phyloP scores from a whole-genome alignment of 805 yeast species.

The Yamadazyma insecticola region DNA sequence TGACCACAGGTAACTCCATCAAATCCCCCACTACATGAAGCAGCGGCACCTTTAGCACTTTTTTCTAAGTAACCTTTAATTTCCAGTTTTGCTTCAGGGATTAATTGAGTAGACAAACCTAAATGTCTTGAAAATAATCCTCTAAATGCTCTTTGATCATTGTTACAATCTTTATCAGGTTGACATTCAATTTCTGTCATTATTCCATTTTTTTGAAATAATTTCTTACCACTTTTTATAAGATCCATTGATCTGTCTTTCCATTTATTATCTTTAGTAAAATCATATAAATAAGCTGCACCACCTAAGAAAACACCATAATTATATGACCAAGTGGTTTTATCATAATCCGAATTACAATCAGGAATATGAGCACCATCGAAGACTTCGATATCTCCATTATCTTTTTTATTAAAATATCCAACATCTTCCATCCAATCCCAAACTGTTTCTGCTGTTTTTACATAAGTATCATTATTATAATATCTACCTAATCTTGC shows the following conservation, averaged over 20 bases:
- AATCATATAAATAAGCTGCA: constrained; percentile 60
- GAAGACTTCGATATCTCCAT: constrained; percentile 30
- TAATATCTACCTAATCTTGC: constrained; percentile 83
- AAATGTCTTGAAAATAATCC: constrained; percentile 60
- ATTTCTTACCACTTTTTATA: constrained; percentile 31
- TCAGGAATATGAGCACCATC: constrained; percentile 53
- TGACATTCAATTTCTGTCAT: constrained; percentile 64
- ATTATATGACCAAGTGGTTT: constrained; percentile 60
- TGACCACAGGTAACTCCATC: constrained; percentile 84
- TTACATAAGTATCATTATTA: constrained; percentile 62
- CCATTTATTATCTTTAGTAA: constrained; percentile 47
- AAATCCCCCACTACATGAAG: constrained; percentile 72
- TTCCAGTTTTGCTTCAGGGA: constrained; percentile 40
- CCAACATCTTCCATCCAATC: constrained; percentile 65
- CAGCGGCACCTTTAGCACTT: constrained; percentile 68
- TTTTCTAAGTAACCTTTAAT: constrained; percentile 37
- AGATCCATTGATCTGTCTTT: constrained; percentile 27
- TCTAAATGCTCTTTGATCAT: constrained; percentile 70
- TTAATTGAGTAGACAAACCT: constrained; percentile 51
- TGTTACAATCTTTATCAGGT: constrained; percentile 48
- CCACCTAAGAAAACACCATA: constrained; percentile 65
- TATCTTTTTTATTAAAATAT: constrained; percentile 15
- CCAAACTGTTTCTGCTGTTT: constrained; percentile 70
- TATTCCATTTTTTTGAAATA: constrained; percentile 38
- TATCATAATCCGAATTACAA: constrained; percentile 43